phyloP scores from a whole-genome alignment of 2,329 filamentous ascomycete genomes.

The Monilinia fructigena region DNA sequence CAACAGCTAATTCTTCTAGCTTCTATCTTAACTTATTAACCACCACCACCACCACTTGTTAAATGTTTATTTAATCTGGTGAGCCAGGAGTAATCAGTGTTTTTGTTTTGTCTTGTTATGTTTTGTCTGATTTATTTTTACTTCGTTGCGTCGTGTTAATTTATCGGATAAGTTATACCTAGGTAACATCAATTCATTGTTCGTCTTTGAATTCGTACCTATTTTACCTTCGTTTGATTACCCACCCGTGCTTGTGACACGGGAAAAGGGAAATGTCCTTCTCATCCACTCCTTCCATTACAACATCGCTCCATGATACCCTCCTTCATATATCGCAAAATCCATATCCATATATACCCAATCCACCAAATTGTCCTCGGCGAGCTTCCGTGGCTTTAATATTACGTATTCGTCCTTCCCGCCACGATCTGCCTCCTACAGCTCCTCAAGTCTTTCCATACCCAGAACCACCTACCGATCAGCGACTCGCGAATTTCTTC shows the following conservation, averaged over 20 bases:
- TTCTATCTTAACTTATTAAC: too few relatives aligned
- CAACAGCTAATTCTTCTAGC: too few relatives aligned
- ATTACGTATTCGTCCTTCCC: constrained; percentile 59
- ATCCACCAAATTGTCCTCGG: constrained; percentile 42
- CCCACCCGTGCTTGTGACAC: neutral
- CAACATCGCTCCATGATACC: constrained; percentile 34
- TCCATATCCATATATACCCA: constrained; percentile 50
- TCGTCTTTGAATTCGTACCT: neutral
- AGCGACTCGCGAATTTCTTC: constrained; percentile 54
- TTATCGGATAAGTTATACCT: neutral
- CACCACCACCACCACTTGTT: neutral
- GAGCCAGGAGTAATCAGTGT: neutral
- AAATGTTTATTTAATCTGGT: neutral
- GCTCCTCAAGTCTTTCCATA: constrained; percentile 23
- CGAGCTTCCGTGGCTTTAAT: constrained; percentile 66
- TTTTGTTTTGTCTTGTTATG: neutral
- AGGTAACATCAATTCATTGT: neutral
- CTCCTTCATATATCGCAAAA: constrained; percentile 43
- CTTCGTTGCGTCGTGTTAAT: neutral
- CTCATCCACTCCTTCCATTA: constrained; percentile 23
- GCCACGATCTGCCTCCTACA: constrained; percentile 51
- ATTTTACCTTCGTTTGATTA: neutral
- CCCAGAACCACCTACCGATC: constrained; percentile 32
- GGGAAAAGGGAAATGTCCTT: constrained; percentile 22
- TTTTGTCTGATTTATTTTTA: too few relatives aligned